These are phyloP conservation scores for Sanghuangporus weigelae DNA, from an alignment of 1,284 basidiomycete genomes.

Conservation along the genomic window DNA sequence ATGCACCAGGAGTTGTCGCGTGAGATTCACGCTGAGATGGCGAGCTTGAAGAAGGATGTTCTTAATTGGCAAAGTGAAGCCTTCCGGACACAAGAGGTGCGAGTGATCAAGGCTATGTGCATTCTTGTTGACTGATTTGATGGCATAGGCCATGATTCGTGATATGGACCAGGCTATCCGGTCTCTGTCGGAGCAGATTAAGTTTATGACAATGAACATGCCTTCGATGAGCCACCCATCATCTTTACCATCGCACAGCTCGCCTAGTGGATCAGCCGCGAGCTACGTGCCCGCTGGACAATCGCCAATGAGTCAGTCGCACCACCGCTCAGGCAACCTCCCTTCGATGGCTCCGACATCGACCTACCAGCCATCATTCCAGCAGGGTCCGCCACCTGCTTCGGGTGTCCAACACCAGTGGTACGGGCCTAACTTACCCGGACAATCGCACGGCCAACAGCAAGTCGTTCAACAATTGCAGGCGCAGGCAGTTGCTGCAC, in stretches of 20 bases:
- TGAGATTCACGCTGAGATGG: constrained; percentile 69
- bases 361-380: constrained; percentile 23
- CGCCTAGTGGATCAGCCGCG: constrained; percentile 26
- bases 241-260: constrained; percentile 21
- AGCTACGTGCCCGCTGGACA: constrained; percentile 20
- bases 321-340: constrained; percentile 14
- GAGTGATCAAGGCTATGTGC: constrained; percentile 20
- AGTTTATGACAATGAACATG: constrained; percentile 61
- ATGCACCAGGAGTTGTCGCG: constrained; percentile 74
- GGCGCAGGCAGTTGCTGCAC: constrained; percentile 27
- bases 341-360: constrained; percentile 20
- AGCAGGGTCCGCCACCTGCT: constrained; percentile 24
- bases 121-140: background rate
- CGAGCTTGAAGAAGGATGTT: constrained; percentile 69
- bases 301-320: constrained; percentile 17
- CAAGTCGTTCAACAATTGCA: constrained; percentile 58
- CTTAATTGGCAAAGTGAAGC: constrained; percentile 74
- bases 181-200: constrained; percentile 70
- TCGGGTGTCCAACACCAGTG: constrained; percentile 42
- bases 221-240: constrained; percentile 32
- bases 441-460: constrained; percentile 71
- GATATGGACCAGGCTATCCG: constrained; percentile 74
- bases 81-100: constrained; percentile 68
- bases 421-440: constrained; percentile 50
- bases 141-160: constrained; percentile 56